These are phyloP conservation scores for Gamsiella multidivaricata DNA, from an alignment of 192 early-diverging fungal genomes.

Conservation along the genomic window DNA sequence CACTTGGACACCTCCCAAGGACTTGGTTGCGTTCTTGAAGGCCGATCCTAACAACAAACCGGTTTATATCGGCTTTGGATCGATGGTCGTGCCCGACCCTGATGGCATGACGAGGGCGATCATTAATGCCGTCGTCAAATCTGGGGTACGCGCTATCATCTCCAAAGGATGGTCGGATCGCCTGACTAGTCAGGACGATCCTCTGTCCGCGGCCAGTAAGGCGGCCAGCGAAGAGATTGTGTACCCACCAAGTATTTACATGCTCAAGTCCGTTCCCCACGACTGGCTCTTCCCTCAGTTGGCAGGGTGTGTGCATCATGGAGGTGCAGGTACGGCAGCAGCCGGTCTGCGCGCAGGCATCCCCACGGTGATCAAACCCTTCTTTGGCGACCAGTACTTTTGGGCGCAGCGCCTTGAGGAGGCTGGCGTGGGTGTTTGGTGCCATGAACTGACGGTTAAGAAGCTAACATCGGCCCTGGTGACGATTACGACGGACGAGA, in stretches of 20 bases:
- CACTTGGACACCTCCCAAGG: slow-evolving; percentile 65
- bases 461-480: slow-evolving; percentile 61
- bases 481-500: slow-evolving; percentile 65
- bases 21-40: slow-evolving; percentile 67
- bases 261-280: slow-evolving; percentile 74
- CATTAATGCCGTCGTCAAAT: slow-evolving; percentile 69
- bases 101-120: slow-evolving; percentile 69
- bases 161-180: slow-evolving; percentile 80
- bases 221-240: slow-evolving; percentile 39
- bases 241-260: slow-evolving; percentile 63
- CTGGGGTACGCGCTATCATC: slow-evolving; percentile 74
- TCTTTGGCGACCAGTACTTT: slow-evolving; percentile 77
- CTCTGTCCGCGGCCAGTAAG: slow-evolving; percentile 24
- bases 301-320: slow-evolving; percentile 78
- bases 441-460: slow-evolving; percentile 67
- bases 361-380: slow-evolving; percentile 79
- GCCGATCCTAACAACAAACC: slow-evolving; percentile 54
- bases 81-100: slow-evolving; percentile 79
- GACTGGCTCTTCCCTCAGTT: slow-evolving; percentile 82
- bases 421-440: slow-evolving; percentile 69
- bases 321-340: slow-evolving; percentile 80
- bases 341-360: slow-evolving; percentile 79
- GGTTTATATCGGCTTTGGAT: slow-evolving; percentile 85
- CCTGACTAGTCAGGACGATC: slow-evolving; percentile 38
- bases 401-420: slow-evolving; percentile 76